Base-by-base conservation (phyloP, 371 early-diverging fungal genomes). In the Dinochytrium kinnereticum region DNA sequence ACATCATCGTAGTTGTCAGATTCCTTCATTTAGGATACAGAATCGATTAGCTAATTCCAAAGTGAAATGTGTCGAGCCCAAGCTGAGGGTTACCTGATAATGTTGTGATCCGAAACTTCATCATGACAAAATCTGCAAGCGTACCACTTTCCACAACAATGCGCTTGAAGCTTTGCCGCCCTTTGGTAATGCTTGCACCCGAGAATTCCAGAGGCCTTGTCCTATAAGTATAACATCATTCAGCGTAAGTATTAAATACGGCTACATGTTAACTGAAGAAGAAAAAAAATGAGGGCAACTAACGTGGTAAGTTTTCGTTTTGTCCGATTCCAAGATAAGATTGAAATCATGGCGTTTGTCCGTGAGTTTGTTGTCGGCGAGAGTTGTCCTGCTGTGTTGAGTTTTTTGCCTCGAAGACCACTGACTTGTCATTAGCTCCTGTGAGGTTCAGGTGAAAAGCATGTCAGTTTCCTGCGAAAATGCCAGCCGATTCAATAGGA, bases 81-180 rank as follows among this genome's bases (percentile, higher is more conserved):
- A 51, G 74, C 24, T n/a, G n/a, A n/a, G n/a, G n/a, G 5, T 53
- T 88, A 93, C 95, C 98, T 79, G 59, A 94, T 89, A 74, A 98
- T 93, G 31, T 85, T 80, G 85, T 99, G 99, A 73, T 91, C 91
- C 50, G 89, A 87, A 0, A 77, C 89, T 53, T 96, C 94, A 79
- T 99, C 96, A 80, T 99, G 99, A 79, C 99, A 99, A 74, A 98
- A 93, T 53, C 98, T 89, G 80, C 99, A 99, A 21, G 95, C 83
- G 74, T 90, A 91, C 90, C 95, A 95, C 71, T 87, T 87, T 65
- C 89, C 90, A 83, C 99, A 99, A 76, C 99, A 98, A 68, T 92
- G 90, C 15, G 98, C 95, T 72, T 93, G 90, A 5, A 99, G 74
- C 79, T 94, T 93, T 72, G 92, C 91, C 39, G 91, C 91, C 17